Percentiles rank a stretch among this genome's conserved stretches.
These are phyloP conservation scores for Madurella mycetomatis DNA, from an alignment of 2,329 filamentous ascomycete genomes.

Conservation along the genomic window DNA sequence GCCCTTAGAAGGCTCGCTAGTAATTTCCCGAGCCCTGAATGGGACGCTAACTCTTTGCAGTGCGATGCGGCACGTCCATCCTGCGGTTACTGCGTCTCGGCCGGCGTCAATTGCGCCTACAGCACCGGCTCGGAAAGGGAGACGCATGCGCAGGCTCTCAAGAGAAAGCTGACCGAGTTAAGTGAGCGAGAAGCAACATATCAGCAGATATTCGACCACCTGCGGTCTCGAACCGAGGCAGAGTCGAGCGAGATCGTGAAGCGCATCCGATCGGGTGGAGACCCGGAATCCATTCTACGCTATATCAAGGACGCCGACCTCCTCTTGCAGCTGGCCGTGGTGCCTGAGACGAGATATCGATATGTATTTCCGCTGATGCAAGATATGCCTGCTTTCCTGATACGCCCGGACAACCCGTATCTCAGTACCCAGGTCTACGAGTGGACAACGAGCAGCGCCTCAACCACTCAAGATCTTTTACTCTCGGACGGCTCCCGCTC, in stretches of 20 bases:
- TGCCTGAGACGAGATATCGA: constrained; percentile 34
- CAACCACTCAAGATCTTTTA: background rate
- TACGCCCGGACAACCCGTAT: constrained; percentile 26
- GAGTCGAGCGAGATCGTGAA: constrained; percentile 31
- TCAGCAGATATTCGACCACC: constrained; percentile 24
- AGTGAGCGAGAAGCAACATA: constrained; percentile 20
- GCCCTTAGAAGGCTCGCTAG: background rate
- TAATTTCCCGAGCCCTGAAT: background rate
- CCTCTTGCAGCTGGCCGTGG: constrained; percentile 33
- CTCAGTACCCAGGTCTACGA: constrained; percentile 28
- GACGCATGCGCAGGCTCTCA: constrained; percentile 26
- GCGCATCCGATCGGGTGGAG: constrained; percentile 30
- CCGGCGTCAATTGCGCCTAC: constrained; percentile 24
- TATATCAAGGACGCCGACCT: constrained; percentile 32
- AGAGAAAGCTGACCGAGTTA: constrained; percentile 23
- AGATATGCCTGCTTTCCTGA: constrained; percentile 1
- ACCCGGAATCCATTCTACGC: constrained; percentile 28
- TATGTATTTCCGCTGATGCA: constrained; percentile 33
- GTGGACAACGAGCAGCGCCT: background rate
- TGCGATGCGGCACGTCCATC: constrained; percentile 25
- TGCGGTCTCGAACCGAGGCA: constrained; percentile 10
- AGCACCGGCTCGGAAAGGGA: constrained; percentile 19
- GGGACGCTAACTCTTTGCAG: constrained; percentile 7
- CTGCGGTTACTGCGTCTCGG: constrained; percentile 23
- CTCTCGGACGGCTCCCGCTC: background rate